Evolutionary conservation across 768 basidiomycete genomes (phyloP).

Genomic region (Leucosporidium scottii): DNA sequence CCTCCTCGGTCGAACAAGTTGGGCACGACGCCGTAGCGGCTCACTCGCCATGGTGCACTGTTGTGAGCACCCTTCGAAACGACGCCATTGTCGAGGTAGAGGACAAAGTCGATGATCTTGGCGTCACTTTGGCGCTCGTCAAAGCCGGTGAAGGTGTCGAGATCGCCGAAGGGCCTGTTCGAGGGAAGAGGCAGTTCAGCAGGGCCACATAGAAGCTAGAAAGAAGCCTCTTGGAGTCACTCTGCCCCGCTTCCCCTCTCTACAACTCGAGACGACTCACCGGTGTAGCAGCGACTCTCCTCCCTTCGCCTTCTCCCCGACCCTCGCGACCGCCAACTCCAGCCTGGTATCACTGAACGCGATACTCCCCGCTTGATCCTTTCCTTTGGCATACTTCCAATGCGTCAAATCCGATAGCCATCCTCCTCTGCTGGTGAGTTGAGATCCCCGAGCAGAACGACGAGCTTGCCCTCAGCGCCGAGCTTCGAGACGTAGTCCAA

Average conservation of each 20-base stretch:
- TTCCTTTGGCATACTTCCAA: slow-evolving; percentile 1
- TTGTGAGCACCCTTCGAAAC: background rate
- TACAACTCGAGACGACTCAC: too few relatives aligned
- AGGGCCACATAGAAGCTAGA: too few relatives aligned
- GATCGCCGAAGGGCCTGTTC: slow-evolving; percentile 23
- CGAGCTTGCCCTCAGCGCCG: slow-evolving; percentile 29
- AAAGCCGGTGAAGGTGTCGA: slow-evolving; percentile 34
- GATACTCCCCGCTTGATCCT: too few relatives aligned
- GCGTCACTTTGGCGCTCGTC: background rate
- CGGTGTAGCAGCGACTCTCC: too few relatives aligned
- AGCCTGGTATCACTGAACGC: slow-evolving; percentile 28
- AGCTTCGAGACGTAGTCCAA: slow-evolving; percentile 29
- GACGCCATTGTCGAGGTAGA: slow-evolving; percentile 17
- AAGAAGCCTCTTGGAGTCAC: too few relatives aligned
- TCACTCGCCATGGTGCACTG: slow-evolving; percentile 16
- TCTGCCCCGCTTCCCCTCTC: too few relatives aligned
- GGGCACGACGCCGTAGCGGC: slow-evolving; percentile 25
- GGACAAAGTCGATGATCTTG: slow-evolving; percentile 31
- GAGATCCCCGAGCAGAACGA: slow-evolving; percentile 41
- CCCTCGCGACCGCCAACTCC: slow-evolving; percentile 7
- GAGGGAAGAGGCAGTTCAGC: too few relatives aligned
- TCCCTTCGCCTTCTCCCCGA: too few relatives aligned
- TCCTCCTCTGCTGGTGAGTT: slow-evolving; percentile 41
- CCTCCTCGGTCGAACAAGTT: slow-evolving; percentile 27
- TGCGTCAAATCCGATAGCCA: slow-evolving; percentile 41